Base-by-base conservation (phyloP, 106 monocot genomes). In the Dioscorea alata region DNA sequence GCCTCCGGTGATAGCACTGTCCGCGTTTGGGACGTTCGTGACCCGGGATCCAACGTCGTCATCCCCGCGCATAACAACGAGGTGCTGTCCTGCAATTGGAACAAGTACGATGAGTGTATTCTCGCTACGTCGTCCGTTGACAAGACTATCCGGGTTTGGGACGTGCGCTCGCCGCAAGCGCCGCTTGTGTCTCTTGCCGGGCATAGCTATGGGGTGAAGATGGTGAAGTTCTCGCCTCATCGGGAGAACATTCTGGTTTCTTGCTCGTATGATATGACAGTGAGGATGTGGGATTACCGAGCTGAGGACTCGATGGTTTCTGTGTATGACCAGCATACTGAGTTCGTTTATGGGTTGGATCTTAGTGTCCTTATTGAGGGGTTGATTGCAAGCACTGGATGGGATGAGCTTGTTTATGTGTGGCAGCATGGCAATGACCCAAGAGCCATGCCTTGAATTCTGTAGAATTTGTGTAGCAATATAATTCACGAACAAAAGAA, bases 321-420 rank as follows among this genome's bases (percentile, higher is more conserved):
- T 18, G 64, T 76, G 56, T 97, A 97, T 48, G 84, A 82, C 32
- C 97, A 97, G 19, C 97, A 97, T 68, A 87, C 97, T 0, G 97
- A 97, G 70, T 97, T 97, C 24, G 89, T 74, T 0, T 84, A 85
- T 19, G 97, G 97, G 50, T 72, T 97, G 20, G 97, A 97, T 63
- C 73, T 89, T 78, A 97, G 97, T 49, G 89, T 92, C 59, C 84
- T 97, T n/a, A 92, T 97, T 4, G 97, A 97, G 74, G 92, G 97
- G 19, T 51, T 97, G 73, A 64, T 97, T 12, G 97, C 97, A 0
- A 89, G 86, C 56, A 69, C 92, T 33, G 97, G 97, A 4, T 97
- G 97, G 97, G 97, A 97, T 59, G 92, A 86, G 76, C 35, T 92
- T 57, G 89, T 97, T 22, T 97, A 92, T 22, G 85, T 90, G 24